Evolutionary conservation across 2,329 filamentous ascomycete species (phyloP), one percentile per base, ranked within the genome.

Genomic region (Cadophora sp.): DNA sequence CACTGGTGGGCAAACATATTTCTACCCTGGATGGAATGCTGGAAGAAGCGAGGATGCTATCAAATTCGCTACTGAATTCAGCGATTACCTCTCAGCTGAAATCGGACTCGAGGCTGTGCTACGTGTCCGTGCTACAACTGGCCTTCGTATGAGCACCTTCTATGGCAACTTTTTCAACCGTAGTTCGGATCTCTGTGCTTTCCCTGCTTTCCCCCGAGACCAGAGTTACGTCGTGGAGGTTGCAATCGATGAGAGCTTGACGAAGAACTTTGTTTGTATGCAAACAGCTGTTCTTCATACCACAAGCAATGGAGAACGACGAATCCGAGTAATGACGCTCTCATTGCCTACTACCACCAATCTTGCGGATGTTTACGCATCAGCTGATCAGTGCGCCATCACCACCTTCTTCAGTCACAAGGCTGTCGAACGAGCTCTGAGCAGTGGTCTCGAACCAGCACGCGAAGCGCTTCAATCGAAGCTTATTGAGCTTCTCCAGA

Each of bases 151-250:
- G 92, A 97, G 90, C 82, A 94, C 95, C 1, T 99, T 99, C 81
- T 99, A 98, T 80, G 96, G 96, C 73, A 99, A 99, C 83, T 99
- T 99, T 81, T 99, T 99, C 85, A 99, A 98, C 83, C 88, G 96
- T 73, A 97, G 93, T 78, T 97, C 94, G 18, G 96, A 99, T 81
- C 88, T 99, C 39, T 98, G 96, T 79, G 96, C 96, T 14, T 99
- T 99, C 85, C 96, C 96, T 1, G 94, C 96, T 0, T 98, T 99
- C 84, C 96, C 96, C 39, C 91, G 96, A 77, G 96, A 99, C 76
- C 96, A 99, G 79, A 94, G 92, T 70, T 98, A 98, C 77, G 96
- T 98, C 51, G 95, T 99, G 22, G 96, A 99, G 80, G 96, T 99
- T 64, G 94, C 96, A 16, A 98, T 99, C 72, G 96, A 99, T 74